Conservation (phyloP, 2,329 filamentous ascomycete species). For the Parastagonospora avenae region DNA sequence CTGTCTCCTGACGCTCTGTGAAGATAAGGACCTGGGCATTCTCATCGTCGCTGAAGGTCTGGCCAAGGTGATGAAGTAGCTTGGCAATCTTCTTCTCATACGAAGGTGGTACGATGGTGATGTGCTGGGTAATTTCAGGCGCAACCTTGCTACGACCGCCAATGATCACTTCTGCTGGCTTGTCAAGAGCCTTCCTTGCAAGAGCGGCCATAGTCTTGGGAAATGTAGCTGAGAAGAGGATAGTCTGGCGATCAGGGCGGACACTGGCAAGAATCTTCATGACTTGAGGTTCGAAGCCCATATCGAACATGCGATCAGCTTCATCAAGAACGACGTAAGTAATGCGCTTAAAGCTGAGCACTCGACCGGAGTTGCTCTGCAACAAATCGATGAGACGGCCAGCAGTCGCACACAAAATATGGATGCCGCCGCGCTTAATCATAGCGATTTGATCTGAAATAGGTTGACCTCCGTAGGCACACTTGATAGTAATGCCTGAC, state of each 20-base stretch:
- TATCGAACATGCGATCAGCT: slow-evolving; percentile 98
- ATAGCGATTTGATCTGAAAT: slow-evolving; percentile 98
- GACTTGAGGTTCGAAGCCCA: slow-evolving; percentile 98
- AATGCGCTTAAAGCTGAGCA: slow-evolving; percentile 86
- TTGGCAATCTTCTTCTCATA: slow-evolving; percentile 82
- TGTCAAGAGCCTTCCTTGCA: slow-evolving; percentile 84
- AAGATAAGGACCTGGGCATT: slow-evolving; percentile 90
- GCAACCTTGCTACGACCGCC: slow-evolving; percentile 77
- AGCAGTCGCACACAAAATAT: slow-evolving; percentile 86
- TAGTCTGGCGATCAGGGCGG: slow-evolving; percentile 88
- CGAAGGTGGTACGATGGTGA: slow-evolving; percentile 66
- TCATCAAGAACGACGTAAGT: slow-evolving; percentile 96
- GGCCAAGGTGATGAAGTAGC: slow-evolving; percentile 82
- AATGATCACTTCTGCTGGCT: slow-evolving; percentile 88
- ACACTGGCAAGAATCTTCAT: slow-evolving; percentile 95
- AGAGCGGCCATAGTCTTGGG: slow-evolving; percentile 89
- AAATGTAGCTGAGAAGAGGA: slow-evolving; percentile 96
- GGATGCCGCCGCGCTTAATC: slow-evolving; percentile 91
- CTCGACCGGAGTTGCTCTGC: slow-evolving; percentile 89
- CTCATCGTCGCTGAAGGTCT: slow-evolving; percentile 84
- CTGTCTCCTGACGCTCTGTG: slow-evolving; percentile 86
- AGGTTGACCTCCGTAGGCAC: slow-evolving; percentile 91
- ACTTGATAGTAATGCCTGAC: slow-evolving; percentile 82
- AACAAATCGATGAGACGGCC: slow-evolving; percentile 95
- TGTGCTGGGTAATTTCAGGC: slow-evolving; percentile 82